Conservation (phyloP, 2,329 filamentous ascomycete species). For the Capronia coronata region DNA sequence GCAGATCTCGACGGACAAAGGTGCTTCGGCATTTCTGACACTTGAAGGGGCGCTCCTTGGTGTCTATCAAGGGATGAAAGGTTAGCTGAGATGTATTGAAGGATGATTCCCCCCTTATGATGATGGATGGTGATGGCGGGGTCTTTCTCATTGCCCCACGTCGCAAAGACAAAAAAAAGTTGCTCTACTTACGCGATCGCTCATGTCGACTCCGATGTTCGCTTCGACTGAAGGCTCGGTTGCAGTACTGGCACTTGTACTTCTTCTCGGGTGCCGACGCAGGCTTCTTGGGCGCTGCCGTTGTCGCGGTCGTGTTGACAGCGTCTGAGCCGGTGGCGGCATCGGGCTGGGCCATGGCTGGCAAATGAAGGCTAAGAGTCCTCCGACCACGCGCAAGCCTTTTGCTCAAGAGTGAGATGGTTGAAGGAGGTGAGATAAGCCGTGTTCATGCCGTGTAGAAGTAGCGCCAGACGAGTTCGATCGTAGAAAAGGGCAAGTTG, state of each 20-base stretch:
- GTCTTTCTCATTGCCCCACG: conserved; percentile 24
- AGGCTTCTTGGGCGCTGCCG: conserved; percentile 64
- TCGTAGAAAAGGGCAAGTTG: conserved; percentile 5
- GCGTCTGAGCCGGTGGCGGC: conserved; percentile 29
- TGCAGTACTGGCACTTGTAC: conserved; percentile 99
- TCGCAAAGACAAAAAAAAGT: conserved; percentile 25
- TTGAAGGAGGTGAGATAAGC: conserved; percentile 16
- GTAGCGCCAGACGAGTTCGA: conserved; percentile 9
- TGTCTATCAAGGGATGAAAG: conserved; percentile 55
- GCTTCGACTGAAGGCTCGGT: conserved; percentile 91
- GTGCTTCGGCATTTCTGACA: conserved; percentile 97
- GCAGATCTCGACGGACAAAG: conserved; percentile 92
- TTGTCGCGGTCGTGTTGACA: conserved; percentile 32
- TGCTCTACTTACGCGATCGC: conserved; percentile 72
- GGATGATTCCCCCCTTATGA: conserved; percentile 1
- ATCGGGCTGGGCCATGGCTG: conserved; percentile 21
- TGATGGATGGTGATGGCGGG: conserved; percentile 19
- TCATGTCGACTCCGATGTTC: conserved; percentile 97
- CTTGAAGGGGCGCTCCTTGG: conserved; percentile 97
- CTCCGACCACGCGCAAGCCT: conserved; percentile 29
- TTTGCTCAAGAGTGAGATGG: conserved; percentile 28
- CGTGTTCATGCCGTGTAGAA: conserved; percentile 23
- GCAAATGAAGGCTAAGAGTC: conserved; percentile 22
- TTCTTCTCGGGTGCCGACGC: conserved; percentile 83
- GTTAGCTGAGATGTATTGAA: conserved; percentile 16